These are phyloP conservation scores for Xylaria sp. DNA, from an alignment of 2,329 filamentous ascomycete species.

Conservation along the genomic window DNA sequence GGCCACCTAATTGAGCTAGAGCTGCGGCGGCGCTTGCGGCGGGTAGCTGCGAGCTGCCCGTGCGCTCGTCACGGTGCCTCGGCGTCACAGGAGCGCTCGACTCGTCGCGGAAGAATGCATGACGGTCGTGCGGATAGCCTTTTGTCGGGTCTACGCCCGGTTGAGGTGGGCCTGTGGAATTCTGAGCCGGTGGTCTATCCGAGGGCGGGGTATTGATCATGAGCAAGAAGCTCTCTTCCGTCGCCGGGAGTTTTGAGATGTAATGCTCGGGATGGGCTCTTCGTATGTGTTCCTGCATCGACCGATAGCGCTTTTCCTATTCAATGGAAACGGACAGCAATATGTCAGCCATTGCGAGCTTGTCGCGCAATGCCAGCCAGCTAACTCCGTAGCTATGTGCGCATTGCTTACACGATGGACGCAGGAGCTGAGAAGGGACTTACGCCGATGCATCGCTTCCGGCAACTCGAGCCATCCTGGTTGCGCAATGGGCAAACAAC, in stretches of 20 bases:
- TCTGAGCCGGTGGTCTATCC: constrained; percentile 68
- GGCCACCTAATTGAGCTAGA: constrained; percentile 80
- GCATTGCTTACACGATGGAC: constrained; percentile 12
- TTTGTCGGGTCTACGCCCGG: constrained; percentile 47
- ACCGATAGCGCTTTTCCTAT: constrained; percentile 95
- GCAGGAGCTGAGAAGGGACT: constrained; percentile 61
- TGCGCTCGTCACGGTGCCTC: constrained; percentile 75
- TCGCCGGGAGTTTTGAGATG: constrained; percentile 96
- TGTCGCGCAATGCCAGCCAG: constrained; percentile 16
- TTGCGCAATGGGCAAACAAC: constrained; percentile 96
- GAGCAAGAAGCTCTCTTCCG: constrained; percentile 95
- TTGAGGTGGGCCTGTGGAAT: constrained; percentile 48
- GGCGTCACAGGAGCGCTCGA: constrained; percentile 75
- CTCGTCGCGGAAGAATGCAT: constrained; percentile 74
- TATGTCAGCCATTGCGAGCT: constrained; percentile 31
- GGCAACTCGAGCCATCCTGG: constrained; percentile 95
- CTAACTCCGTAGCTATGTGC: constrained; percentile 9
- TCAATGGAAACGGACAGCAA: constrained; percentile 43
- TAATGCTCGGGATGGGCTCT: constrained; percentile 97
- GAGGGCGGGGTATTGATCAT: constrained; percentile 94
- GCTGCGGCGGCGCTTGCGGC: constrained; percentile 85
- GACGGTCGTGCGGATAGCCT: constrained; percentile 70
- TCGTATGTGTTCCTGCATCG: constrained; percentile 99
- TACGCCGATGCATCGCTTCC: constrained; percentile 97
- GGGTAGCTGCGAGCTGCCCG: constrained; percentile 70